Evolutionary conservation across 169 alveolate genomes (phyloP), one percentile per base, ranked within the genome.

Genomic region (Cryptosporidium xiaoi): DNA sequence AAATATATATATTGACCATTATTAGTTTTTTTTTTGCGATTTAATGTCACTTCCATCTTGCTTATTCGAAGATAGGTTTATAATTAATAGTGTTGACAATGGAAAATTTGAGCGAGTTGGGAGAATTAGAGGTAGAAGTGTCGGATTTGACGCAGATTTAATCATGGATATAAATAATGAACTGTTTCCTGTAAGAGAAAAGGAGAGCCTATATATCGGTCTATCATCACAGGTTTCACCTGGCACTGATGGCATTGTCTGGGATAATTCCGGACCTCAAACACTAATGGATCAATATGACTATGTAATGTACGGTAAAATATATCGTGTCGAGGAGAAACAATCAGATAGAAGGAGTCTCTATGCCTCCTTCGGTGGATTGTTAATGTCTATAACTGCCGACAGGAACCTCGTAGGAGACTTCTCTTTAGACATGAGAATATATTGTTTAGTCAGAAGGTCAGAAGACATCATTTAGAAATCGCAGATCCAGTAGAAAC

Each of bases 131-230:
- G 98, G 96, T 51, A 95, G 93, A 91, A 95, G 97, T 71, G 93
- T 97, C 20, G 98, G 97, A 40, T 95, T 94, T 71, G 98, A 95
- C 83, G 98, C 97, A 15, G 98, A 95, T 56, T 71, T 95, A 55
- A 92, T 94, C 18, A 91, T 95, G 53, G 98, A 95, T 82, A 92
- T 95, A 46, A 94, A 95, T 84, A 91, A 96, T 33, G 96, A 95
- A 65, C 90, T 95, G 36, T 93, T 94, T 67, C 97, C 95, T 33
- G 97, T 95, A 5, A 87, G 84, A 60, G 96, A 92, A 60, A 94
- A 94, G 51, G 91, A 94, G 91, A 58, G 89, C 36, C 36, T 64
- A 40, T 64, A 68, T 62, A 71, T 91, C 48, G 93, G 95, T 51
- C 27, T 93, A 12, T 85, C 91, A 20, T 51, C 90, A 33, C 91